Conservation (phyloP, 495 filamentous ascomycete species). For the Apodospora peruviana region DNA sequence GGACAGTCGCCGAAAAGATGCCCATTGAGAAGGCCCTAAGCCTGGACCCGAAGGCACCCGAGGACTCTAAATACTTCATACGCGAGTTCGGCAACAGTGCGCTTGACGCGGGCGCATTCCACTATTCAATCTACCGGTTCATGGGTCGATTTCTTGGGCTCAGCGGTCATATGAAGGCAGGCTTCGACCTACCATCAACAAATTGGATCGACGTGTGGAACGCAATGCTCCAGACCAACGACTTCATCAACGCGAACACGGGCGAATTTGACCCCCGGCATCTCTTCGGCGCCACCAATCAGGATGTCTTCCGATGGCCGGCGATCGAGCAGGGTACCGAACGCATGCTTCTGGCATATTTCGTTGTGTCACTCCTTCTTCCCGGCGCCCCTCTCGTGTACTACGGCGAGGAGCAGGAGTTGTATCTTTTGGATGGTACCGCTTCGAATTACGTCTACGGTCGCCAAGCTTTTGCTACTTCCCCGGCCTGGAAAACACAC, state of each 20-base stretch:
- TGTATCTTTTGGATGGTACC: constrained; percentile 62
- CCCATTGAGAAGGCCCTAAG: constrained; percentile 32
- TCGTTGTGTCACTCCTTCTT: constrained; percentile 59
- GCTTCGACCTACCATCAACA: constrained; percentile 52
- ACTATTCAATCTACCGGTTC: constrained; percentile 66
- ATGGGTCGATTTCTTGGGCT: constrained; percentile 63
- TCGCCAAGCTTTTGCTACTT: constrained; percentile 60
- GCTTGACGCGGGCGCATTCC: constrained; percentile 62
- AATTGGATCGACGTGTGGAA: constrained; percentile 56
- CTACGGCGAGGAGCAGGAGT: constrained; percentile 69
- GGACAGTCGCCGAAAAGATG: constrained; percentile 33
- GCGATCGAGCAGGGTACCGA: constrained; percentile 58
- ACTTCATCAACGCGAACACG: constrained; percentile 60
- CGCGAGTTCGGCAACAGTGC: constrained; percentile 52
- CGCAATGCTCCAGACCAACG: constrained; percentile 56
- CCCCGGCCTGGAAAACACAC: constrained; percentile 63
- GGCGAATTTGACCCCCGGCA: constrained; percentile 66
- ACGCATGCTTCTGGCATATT: constrained; percentile 55
- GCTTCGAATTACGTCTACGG: constrained; percentile 68
- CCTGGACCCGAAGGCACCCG: constrained; percentile 34
- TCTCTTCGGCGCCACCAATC: constrained; percentile 65
- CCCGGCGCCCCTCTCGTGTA: constrained; percentile 61
- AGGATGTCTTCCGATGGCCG: constrained; percentile 74
- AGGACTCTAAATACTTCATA: constrained; percentile 38
- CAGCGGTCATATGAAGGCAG: constrained; percentile 57